phyloP scores from a whole-genome alignment of 129 eudicot species.

The Calendula officinalis region DNA sequence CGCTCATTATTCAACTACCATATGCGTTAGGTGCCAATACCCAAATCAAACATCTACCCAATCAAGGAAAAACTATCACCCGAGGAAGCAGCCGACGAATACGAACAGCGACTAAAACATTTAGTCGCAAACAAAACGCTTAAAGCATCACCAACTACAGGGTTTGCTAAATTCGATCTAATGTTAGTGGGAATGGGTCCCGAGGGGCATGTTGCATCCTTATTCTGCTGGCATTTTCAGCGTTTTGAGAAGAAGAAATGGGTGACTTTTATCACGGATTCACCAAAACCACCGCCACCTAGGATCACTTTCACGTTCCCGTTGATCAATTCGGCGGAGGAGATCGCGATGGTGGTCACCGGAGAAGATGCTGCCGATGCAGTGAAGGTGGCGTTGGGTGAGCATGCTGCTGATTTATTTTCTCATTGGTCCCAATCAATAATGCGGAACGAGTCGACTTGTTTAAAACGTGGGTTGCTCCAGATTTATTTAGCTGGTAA shows the following conservation, averaged over 20 bases:
- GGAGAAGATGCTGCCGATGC: slow-evolving; percentile 54
- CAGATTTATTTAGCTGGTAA: too few species aligned
- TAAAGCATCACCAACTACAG: slow-evolving; percentile 31
- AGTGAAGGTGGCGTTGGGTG: slow-evolving; percentile 43
- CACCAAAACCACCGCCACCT: slow-evolving; percentile 67
- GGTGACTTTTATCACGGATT: slow-evolving; percentile 73
- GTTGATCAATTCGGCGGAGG: slow-evolving; percentile 59
- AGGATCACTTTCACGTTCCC: slow-evolving; percentile 85
- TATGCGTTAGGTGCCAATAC: slow-evolving; percentile 54
- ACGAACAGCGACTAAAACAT: slow-evolving; percentile 47
- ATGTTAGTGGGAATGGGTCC: slow-evolving; percentile 82
- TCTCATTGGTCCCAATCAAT: too few species aligned
- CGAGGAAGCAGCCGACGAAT: slow-evolving; percentile 57
- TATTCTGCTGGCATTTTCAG: slow-evolving; percentile 50
- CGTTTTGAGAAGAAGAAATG: slow-evolving; percentile 51
- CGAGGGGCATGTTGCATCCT: slow-evolving; percentile 71
- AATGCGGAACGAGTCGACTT: too few species aligned
- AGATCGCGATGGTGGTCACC: slow-evolving; percentile 61
- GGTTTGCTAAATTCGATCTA: slow-evolving; percentile 61
- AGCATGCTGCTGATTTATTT: slow-evolving; percentile 20
- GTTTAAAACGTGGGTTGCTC: too few species aligned
- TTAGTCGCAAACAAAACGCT: slow-evolving; percentile 38
- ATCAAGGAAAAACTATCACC: slow-evolving; percentile 53
- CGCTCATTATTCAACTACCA: neutral
- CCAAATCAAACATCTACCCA: slow-evolving; percentile 43